A percentile compares a stretch with the other conserved stretches of the same genome.
phyloP scores from a whole-genome alignment of 164 flowering plant species.

The Vitis riparia region DNA sequence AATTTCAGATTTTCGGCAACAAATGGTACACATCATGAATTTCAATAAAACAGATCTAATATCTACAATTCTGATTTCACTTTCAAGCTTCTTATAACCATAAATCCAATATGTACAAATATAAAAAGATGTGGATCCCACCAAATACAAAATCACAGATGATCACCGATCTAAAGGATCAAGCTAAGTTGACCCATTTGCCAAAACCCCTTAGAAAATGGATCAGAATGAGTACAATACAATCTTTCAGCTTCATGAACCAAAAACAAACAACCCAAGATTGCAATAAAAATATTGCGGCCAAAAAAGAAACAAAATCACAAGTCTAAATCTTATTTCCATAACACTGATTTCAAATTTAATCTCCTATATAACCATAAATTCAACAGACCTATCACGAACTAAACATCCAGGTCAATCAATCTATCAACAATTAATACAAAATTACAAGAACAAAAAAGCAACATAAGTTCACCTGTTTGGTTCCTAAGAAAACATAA shows the following conservation, averaged over 20 bases:
- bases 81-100: not conserved
- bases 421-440: too few relatives aligned
- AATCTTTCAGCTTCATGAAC: slow-evolving; percentile 1
- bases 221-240: too few relatives aligned
- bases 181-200: not conserved
- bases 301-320: too few relatives aligned
- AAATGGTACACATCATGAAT: too few relatives aligned
- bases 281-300: too few relatives aligned
- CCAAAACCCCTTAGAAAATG: not conserved
- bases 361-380: not conserved
- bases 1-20: too few relatives aligned
- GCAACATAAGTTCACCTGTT: too few relatives aligned
- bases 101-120: not conserved
- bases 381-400: not conserved
- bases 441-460: too few relatives aligned
- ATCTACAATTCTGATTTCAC: too few relatives aligned
- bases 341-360: not conserved
- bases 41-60: too few relatives aligned
- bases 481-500: too few relatives aligned
- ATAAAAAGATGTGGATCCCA: not conserved
- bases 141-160: slow-evolving; percentile 2
- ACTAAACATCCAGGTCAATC: too few relatives aligned
- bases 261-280: not conserved
- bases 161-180: not conserved
- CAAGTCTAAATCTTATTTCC: not conserved